Evolutionary conservation across 495 filamentous ascomycete species (phyloP), one percentile per base, ranked within the genome.

Genomic region (Aspergillus asperescens): DNA sequence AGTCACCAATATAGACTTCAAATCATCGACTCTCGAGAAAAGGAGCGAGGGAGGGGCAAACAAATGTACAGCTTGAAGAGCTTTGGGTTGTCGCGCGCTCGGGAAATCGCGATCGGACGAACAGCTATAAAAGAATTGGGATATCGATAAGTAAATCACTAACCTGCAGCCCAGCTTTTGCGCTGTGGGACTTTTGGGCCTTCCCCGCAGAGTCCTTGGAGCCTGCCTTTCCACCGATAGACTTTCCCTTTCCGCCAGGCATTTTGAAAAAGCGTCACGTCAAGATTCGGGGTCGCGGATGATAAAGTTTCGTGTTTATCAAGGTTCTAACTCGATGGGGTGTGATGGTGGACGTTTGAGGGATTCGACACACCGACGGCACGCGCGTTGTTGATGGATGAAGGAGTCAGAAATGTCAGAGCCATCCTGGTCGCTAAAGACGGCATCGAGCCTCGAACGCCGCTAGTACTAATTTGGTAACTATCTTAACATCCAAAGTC

Each of bases 81-180:
- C 32, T 35, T 38, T 19, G 19, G 20, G 10, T 23, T 27, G 28
- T 45, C 32, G 29, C 39, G 46, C 1, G 15, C 20, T 27, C 15
- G 10, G 24, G 15, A 29, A 45, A 38, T 38, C 40, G 46, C 20
- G 44, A 29, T 53, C 28, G 19, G 13, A 37, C 8, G 44, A 24
- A 34, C 24, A 18, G 35, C 34, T 39, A 19, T 16, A 13, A 22
- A n/a, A 25, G 34, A 34, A 22, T 23, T 35, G n/a, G 19, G n/a
- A 28, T 15, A 38, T 22, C 54, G 39, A 27, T 39, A 41, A 45
- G 37, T 54, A 53, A 29, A 34, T 38, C 64, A 82, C 93, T 81
- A 77, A 98, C 93, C 87, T 98, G 93, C 64, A 98, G 81, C 71
- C 93, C 93, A 72, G 93, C 93, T 74, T 96, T 95, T 62, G 89